Percentiles rank a stretch among this genome's conserved stretches.
Evolutionary conservation across 257 asterid species (phyloP).

Genomic region (Nicotiana tabacum): DNA sequence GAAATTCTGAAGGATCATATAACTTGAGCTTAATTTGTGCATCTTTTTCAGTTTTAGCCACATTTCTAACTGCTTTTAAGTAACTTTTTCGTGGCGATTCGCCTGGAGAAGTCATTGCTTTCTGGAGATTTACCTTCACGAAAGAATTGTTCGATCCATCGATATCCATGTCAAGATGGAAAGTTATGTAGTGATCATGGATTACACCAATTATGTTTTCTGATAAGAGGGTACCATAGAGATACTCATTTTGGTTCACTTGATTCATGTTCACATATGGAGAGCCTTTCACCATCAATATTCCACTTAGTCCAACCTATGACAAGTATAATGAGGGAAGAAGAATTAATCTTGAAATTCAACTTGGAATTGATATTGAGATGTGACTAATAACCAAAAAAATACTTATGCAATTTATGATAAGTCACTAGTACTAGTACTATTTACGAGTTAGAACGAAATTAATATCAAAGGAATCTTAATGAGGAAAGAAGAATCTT

Average conservation of each 20-base stretch:
- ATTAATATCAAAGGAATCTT: not conserved
- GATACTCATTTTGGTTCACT: constrained; percentile 52
- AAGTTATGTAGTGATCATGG: constrained; percentile 86
- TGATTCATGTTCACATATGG: constrained; percentile 62
- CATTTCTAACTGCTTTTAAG: constrained; percentile 64
- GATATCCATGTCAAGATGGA: constrained; percentile 84
- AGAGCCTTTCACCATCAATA: constrained; percentile 89
- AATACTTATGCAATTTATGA: too few species aligned
- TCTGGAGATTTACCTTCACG: constrained; percentile 72
- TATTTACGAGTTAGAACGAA: too few species aligned
- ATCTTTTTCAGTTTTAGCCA: constrained; percentile 84
- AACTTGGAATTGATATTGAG: not conserved
- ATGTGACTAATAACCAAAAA: not conserved
- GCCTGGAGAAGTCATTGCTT: constrained; percentile 46
- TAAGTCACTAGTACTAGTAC: too few species aligned
- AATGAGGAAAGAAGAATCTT: not conserved
- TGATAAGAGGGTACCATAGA: constrained; percentile 69
- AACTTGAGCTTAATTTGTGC: constrained; percentile 70
- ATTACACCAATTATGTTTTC: constrained; percentile 85
- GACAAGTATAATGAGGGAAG: not conserved
- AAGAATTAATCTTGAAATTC: not conserved
- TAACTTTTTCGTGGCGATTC: constrained; percentile 72
- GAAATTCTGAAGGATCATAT: constrained; percentile 84
- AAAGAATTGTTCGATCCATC: constrained; percentile 79
- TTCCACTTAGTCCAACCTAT: constrained; percentile 86